phyloP scores from a whole-genome alignment of 2,329 filamentous ascomycete genomes.

The Polychaeton citri region DNA sequence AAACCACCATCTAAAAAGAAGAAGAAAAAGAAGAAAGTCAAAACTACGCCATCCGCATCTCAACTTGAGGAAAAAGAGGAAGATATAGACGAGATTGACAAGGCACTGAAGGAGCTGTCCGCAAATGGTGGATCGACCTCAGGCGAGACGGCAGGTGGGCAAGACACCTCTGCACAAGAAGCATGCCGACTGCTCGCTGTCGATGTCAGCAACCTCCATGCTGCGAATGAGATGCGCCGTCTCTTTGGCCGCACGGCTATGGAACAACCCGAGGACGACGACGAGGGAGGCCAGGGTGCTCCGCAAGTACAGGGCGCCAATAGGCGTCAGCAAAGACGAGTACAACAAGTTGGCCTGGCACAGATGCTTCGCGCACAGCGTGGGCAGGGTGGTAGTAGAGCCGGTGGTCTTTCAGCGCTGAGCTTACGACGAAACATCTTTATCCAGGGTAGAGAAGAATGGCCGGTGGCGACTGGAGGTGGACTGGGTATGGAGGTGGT shows the following conservation, averaged over 20 bases:
- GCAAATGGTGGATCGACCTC: slow-evolving; percentile 16
- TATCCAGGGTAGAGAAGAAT: slow-evolving; percentile 74
- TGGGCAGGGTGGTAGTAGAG: slow-evolving; percentile 42
- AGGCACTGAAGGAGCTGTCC: slow-evolving; percentile 46
- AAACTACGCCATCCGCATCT: slow-evolving; percentile 16
- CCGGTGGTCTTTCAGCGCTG: slow-evolving; percentile 54
- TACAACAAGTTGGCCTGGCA: slow-evolving; percentile 43
- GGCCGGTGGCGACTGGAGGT: slow-evolving; percentile 66
- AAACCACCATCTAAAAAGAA: slow-evolving; percentile 32
- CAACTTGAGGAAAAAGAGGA: slow-evolving; percentile 8
- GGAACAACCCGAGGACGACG: slow-evolving; percentile 41
- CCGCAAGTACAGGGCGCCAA: slow-evolving; percentile 22
- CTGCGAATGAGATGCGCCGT: slow-evolving; percentile 78
- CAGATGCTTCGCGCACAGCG: slow-evolving; percentile 40
- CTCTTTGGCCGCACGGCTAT: slow-evolving; percentile 55
- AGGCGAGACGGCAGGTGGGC: slow-evolving; percentile 10
- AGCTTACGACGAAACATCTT: slow-evolving; percentile 69
- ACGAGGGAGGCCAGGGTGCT: slow-evolving; percentile 31
- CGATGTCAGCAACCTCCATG: slow-evolving; percentile 64
- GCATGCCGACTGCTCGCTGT: slow-evolving; percentile 43
- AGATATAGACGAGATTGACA: slow-evolving; percentile 51
- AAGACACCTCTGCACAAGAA: slow-evolving; percentile 32
- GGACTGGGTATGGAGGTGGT: slow-evolving; percentile 71
- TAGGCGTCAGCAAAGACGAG: slow-evolving; percentile 20
- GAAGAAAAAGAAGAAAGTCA: slow-evolving; percentile 50